Evolutionary conservation across 805 yeast species (phyloP).

Genomic region (Candida golubevii): DNA sequence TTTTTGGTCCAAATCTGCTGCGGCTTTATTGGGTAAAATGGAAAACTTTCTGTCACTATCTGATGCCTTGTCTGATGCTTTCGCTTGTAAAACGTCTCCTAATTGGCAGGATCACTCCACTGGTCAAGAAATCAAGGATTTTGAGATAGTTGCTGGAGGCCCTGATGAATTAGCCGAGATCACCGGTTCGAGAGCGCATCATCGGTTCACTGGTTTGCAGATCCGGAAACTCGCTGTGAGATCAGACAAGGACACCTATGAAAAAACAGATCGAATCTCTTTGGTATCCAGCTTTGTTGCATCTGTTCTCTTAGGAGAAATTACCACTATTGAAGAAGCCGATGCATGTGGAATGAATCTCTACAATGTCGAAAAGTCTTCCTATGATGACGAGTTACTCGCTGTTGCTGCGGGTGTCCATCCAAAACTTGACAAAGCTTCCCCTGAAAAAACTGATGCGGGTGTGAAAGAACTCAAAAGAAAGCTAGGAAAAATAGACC

Average conservation of each 20-base stretch:
- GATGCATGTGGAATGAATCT: conserved; percentile 95
- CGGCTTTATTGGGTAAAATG: conserved; percentile 36
- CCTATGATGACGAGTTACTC: conserved; percentile 55
- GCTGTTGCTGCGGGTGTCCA: conserved; percentile 52
- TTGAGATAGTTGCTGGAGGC: conserved; percentile 56
- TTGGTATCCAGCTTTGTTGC: conserved; percentile 78
- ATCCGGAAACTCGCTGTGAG: conserved; percentile 66
- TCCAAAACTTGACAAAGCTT: conserved; percentile 36
- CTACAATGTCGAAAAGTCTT: conserved; percentile 59
- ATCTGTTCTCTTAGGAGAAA: conserved; percentile 60
- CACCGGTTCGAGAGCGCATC: conserved; percentile 87
- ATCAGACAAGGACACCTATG: conserved; percentile 48
- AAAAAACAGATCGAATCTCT: conserved; percentile 57
- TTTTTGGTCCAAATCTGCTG: conserved; percentile 60
- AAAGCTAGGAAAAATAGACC: conserved; percentile 53
- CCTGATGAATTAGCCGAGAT: conserved; percentile 58
- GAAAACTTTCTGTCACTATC: conserved; percentile 31
- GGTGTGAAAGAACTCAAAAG: conserved; percentile 40
- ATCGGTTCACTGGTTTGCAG: conserved; percentile 90
- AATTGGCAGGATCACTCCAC: conserved; percentile 97
- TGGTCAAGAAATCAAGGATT: conserved; percentile 55
- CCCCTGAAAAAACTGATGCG: conserved; percentile 13
- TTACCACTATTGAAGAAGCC: conserved; percentile 67
- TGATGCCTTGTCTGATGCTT: conserved; percentile 48
- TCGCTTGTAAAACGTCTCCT: conserved; percentile 66